Base-by-base conservation (phyloP, 148 eudicot species). In the Rhododendron simsii region DNA sequence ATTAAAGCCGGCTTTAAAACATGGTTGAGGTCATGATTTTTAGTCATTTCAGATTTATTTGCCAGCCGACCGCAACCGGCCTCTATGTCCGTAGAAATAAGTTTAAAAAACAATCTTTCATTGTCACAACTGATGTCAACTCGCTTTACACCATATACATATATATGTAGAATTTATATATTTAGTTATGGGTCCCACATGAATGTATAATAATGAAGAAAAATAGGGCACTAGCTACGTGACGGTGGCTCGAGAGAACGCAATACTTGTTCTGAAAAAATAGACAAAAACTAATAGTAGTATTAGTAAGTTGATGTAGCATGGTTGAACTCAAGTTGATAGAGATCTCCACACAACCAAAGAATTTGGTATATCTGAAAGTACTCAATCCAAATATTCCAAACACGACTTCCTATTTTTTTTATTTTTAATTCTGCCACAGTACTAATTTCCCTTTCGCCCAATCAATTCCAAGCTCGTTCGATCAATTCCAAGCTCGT, bases 31-130 rank as follows among this genome's bases (percentile, higher is more conserved):
- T 28, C 20, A 48, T 57, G 45, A 41, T 41, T 41, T 28, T 21
- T 73, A 10, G 77, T 88, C 74, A 59, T 73, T 85, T 50, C 5
- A 35, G 4, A 21, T 53, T 4, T 41, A 9, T 26, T 71, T 30
- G 71, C 65, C 26, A 67, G 88, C 87, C 90, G 85, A 78, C 90
- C 78, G 51, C 11, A 63, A 88, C 90, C 87, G 82, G 88, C 88
- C 37, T 85, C 1, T 74, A 81, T 77, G n/a, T 55, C 5, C 33
- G 5, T 4, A 71, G 8, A 30, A 71, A 30, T 30, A 71, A 14
- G 37, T 71, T 71, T 20, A 21, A n/a, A 65, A 20, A 20, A 59
- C 10, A 1, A 5, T 59, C 9, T 3, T 59, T 59, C n/a, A 9
- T 4, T 59, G 65, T 20, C n/a, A 21, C 65, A 59, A 4, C 0